phyloP scores from a whole-genome alignment of 805 yeast genomes.

The Blastobotrys mokoenaii region DNA sequence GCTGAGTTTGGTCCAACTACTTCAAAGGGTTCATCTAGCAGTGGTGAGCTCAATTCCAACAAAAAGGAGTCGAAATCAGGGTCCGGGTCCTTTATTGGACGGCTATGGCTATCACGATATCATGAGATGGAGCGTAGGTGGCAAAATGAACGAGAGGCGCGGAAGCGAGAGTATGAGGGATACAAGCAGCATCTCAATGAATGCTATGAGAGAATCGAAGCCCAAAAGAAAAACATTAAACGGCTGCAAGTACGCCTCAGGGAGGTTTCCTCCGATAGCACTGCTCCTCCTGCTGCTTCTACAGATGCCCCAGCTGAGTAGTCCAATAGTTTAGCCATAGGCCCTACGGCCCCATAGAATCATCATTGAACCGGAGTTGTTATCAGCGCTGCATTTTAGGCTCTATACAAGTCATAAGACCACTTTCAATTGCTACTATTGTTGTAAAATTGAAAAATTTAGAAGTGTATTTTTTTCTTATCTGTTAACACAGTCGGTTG shows the following conservation, averaged over 20 bases:
- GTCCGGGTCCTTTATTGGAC: conserved; percentile 1
- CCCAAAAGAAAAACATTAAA: neutral
- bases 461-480: too few species aligned
- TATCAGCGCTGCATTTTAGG: too few species aligned
- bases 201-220: conserved; percentile 2
- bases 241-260: neutral
- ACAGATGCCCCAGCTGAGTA: too few species aligned
- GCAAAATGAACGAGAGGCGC: conserved; percentile 4
- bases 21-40: neutral
- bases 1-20: neutral
- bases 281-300: too few species aligned
- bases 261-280: too few species aligned
- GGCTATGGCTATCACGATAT: conserved; percentile 1
- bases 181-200: conserved; percentile 4
- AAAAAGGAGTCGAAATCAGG: neutral
- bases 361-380: too few species aligned
- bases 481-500: too few species aligned
- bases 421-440: too few species aligned
- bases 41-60: neutral
- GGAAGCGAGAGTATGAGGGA: conserved; percentile 3
- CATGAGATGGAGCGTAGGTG: conserved; percentile 4
- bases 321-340: too few species aligned
- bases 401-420: too few species aligned
- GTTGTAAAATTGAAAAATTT: too few species aligned
- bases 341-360: too few species aligned